Evolutionary conservation across 768 basidiomycete species (phyloP).

Genomic region (Wakefieldia striispora): DNA sequence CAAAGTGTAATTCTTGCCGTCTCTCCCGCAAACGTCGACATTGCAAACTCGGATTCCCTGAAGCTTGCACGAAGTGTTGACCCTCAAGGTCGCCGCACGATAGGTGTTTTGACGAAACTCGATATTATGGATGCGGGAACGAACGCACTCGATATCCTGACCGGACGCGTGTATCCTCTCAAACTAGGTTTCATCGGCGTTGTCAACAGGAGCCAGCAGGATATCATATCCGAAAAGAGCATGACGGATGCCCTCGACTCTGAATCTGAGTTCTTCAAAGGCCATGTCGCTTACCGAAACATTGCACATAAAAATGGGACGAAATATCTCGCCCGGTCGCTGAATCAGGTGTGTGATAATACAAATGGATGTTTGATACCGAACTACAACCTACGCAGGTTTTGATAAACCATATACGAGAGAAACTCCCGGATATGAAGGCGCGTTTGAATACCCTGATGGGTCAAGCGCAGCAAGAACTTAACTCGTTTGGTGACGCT

Average conservation of each 20-base stretch:
- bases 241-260: conserved; percentile 82
- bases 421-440: conserved; percentile 99
- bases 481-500: conserved; percentile 93
- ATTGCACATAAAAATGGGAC: conserved; percentile 99
- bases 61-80: conserved; percentile 96
- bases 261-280: conserved; percentile 89
- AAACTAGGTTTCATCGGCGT: conserved; percentile 98
- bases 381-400: conserved; percentile 52
- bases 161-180: conserved; percentile 95
- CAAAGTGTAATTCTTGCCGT: conserved; percentile 92
- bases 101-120: conserved; percentile 94
- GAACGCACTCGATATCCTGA: conserved; percentile 93
- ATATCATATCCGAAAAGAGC: conserved; percentile 85
- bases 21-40: conserved; percentile 96
- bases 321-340: conserved; percentile 85
- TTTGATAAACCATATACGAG: conserved; percentile 94
- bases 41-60: conserved; percentile 97
- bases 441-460: conserved; percentile 95
- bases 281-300: conserved; percentile 89
- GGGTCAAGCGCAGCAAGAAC: conserved; percentile 98
- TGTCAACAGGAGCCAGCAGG: conserved; percentile 96
- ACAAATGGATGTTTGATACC: not conserved
- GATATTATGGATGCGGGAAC: conserved; percentile 99
- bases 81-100: conserved; percentile 92
- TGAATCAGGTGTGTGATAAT: conserved; percentile 73